phyloP scores from a whole-genome alignment of 768 basidiomycete species.

The Rossbeevera mucosa region DNA sequence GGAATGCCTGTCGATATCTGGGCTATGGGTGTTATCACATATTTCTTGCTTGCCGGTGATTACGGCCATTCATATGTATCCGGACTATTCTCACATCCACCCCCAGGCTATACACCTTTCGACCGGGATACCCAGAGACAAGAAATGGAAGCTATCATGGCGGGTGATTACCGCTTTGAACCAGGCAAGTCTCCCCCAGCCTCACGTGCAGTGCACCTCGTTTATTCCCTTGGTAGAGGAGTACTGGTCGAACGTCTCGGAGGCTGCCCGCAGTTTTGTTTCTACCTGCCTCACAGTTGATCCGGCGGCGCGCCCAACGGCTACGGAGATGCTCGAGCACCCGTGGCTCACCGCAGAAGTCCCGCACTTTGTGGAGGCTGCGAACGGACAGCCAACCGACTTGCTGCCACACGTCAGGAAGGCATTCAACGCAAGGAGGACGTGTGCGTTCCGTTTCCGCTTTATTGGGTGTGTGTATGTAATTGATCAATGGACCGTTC shows the following conservation, averaged over 20 bases:
- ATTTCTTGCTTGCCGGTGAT: conserved; percentile 80
- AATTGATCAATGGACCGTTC: conserved; percentile 1
- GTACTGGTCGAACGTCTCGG: conserved; percentile 84
- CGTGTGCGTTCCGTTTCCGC: conserved; percentile 51
- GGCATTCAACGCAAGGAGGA: conserved; percentile 82
- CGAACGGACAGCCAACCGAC: conserved; percentile 59
- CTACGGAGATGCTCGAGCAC: conserved; percentile 67
- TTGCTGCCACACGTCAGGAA: conserved; percentile 86
- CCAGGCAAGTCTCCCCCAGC: conserved; percentile 37
- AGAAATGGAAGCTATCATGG: conserved; percentile 95
- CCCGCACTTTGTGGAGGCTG: conserved; percentile 64
- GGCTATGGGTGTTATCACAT: conserved; percentile 99
- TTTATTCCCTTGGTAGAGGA: conserved; percentile 43
- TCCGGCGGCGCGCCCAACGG: conserved; percentile 74
- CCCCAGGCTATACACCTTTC: conserved; percentile 87
- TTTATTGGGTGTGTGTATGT: not conserved
- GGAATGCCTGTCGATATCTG: conserved; percentile 92
- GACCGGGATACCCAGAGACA: conserved; percentile 83
- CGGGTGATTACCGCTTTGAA: conserved; percentile 90
- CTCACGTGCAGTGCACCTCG: not conserved
- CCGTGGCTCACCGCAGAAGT: conserved; percentile 56
- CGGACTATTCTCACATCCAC: not conserved
- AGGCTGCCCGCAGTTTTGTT: conserved; percentile 82
- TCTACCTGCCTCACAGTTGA: conserved; percentile 79
- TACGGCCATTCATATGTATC: not conserved